These are phyloP conservation scores for Penicillium sp. DNA, from an alignment of 2,329 filamentous ascomycete genomes.

Conservation along the genomic window DNA sequence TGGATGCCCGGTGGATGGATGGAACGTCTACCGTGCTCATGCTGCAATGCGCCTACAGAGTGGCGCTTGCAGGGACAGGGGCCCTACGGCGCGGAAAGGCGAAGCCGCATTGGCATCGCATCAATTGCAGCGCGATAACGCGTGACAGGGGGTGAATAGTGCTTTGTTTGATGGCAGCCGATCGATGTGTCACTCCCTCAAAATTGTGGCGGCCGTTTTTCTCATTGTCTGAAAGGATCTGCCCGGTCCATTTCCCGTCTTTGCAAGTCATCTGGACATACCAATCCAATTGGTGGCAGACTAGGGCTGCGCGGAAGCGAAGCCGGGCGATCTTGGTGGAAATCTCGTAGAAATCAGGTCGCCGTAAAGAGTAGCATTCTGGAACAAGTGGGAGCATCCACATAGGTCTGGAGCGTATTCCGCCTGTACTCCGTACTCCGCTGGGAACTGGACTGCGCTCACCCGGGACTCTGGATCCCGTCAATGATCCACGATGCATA, in stretches of 20 bases:
- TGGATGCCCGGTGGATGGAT: not conserved
- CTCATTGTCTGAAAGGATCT: conserved; percentile 3
- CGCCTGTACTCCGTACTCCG: conserved; percentile 6
- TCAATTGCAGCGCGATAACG: conserved; percentile 9
- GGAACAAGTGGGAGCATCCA: conserved; percentile 16
- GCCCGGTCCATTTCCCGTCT: not conserved
- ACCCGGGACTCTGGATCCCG: conserved; percentile 11
- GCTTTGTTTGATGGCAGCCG: conserved; percentile 4
- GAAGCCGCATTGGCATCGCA: conserved; percentile 3
- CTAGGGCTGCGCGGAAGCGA: conserved; percentile 23
- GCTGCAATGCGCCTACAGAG: conserved; percentile 9
- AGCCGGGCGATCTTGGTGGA: conserved; percentile 22
- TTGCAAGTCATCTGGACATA: not conserved
- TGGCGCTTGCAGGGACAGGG: conserved; percentile 14
- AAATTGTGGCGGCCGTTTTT: conserved; percentile 11
- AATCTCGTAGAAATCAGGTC: not conserved
- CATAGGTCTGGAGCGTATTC: conserved; percentile 12
- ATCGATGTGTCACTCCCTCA: conserved; percentile 13
- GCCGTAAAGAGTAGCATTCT: conserved; percentile 20
- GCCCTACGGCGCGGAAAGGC: not conserved
- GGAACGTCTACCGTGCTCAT: conserved; percentile 4
- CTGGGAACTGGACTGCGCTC: conserved; percentile 3
- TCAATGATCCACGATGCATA: conserved; percentile 18
- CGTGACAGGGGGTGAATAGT: conserved; percentile 5
- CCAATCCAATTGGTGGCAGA: not conserved